Evolutionary conservation across 768 basidiomycete species (phyloP), one percentile per base, ranked within the genome.

Genomic region (Porpolomopsis calyptriformis): DNA sequence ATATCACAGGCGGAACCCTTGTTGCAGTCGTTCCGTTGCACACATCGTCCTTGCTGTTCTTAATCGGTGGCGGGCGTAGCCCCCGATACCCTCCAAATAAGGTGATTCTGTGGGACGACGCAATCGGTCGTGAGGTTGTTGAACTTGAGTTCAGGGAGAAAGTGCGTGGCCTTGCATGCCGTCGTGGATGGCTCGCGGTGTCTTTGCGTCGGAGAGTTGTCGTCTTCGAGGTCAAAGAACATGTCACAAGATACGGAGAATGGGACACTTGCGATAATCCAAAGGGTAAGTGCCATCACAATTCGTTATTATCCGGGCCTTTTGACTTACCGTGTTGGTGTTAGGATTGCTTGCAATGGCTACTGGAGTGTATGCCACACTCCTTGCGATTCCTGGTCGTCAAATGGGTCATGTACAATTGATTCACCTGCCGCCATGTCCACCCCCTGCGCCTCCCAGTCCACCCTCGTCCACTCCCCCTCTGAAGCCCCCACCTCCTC

Each of bases 61-160:
- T 93, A 39, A 70, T 91, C 45, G 90, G 90, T 40, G 90, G 90
- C 37, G 88, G 90, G 31, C 75, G 80, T 45, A 90, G 85, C 60
- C 90, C 90, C 24, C 74, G 83, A 8, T 93, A 91, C 64, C 85
- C 91, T 23, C 85, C 84, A 23, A 93, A 93, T 65, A 93, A 94
- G 67, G 85, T 92, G 45, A 72, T 93, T 52, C 61, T 94, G 44
- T 93, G 88, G 88, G 85, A 93, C 62, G 89, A 89, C 64, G 74
- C 72, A 2, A 64, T 75, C 3, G 77, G 77, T n/a, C 67, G 68
- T 49, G 85, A 91, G 59, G 83, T 89, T 40, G 87, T 85, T 29
- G 88, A 92, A 60, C 73, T 93, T 49, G 89, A 92, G 64, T 93
- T 94, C 58, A 73, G 85, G 55, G 90, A 91, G 64, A 71, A 73